A percentile compares a stretch with the other conserved stretches of the same genome.
Evolutionary conservation across 208 protist species (phyloP).

Genomic region (Strigomonas oncopelti): DNA sequence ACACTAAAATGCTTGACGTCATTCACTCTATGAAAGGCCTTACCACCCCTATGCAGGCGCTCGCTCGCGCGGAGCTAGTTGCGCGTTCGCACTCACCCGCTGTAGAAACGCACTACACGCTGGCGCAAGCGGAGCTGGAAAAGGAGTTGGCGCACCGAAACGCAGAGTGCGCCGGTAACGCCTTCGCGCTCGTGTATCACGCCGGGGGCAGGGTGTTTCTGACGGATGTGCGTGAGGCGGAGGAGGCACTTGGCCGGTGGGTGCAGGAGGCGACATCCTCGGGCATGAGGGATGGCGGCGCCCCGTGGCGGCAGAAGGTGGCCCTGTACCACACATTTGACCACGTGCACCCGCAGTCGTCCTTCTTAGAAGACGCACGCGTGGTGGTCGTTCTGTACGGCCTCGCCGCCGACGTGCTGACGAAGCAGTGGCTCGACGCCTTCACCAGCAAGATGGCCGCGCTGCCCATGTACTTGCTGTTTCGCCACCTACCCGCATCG

Average conservation of each 20-base stretch:
- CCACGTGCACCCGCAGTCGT: conserved; percentile 18
- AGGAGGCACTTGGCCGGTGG: neutral
- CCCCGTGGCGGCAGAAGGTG: neutral
- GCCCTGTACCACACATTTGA: neutral
- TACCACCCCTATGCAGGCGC: conserved; percentile 11
- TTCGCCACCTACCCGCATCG: conserved; percentile 58
- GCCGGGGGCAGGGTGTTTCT: neutral
- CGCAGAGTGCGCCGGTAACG: neutral
- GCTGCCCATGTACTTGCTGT: conserved; percentile 23
- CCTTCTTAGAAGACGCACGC: conserved; percentile 1
- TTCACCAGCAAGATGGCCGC: neutral
- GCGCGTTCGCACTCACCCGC: conserved; percentile 51
- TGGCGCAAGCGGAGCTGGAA: conserved; percentile 22
- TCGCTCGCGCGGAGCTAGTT: conserved; percentile 47
- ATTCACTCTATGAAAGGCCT: conserved; percentile 11
- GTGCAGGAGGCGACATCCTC: neutral
- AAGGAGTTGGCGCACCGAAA: neutral
- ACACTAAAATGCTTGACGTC: conserved; percentile 19
- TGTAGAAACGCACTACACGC: conserved; percentile 59
- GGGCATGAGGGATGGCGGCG: neutral
- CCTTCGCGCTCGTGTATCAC: neutral
- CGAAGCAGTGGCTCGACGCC: conserved; percentile 13
- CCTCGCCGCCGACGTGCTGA: conserved; percentile 38
- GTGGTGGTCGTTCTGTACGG: conserved; percentile 57
- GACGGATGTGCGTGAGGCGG: neutral